Evolutionary conservation across 2,329 filamentous ascomycete genomes (phyloP).

Genomic region (Canariomyces notabilis): DNA sequence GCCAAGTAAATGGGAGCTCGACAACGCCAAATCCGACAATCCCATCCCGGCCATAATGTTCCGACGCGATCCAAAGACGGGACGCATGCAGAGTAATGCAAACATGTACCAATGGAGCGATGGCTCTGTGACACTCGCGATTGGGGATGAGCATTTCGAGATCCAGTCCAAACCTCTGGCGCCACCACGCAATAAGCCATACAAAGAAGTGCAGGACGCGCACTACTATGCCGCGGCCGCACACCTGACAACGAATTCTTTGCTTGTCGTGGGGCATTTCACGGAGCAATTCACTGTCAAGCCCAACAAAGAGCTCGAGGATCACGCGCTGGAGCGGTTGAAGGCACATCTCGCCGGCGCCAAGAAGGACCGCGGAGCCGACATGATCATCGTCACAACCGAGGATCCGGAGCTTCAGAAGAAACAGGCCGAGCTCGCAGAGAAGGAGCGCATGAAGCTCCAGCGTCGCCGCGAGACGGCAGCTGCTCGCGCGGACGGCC

Average conservation of each 20-base stretch:
- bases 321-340: conserved; percentile 65
- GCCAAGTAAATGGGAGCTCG: conserved; percentile 50
- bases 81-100: conserved; percentile 67
- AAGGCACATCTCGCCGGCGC: conserved; percentile 63
- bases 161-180: conserved; percentile 66
- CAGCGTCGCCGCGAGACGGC: conserved; percentile 64
- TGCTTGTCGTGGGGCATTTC: conserved; percentile 71
- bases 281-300: conserved; percentile 66
- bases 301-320: conserved; percentile 62
- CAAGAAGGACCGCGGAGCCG: conserved; percentile 50
- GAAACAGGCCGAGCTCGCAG: conserved; percentile 66
- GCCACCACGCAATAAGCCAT: conserved; percentile 53
- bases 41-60: conserved; percentile 64
- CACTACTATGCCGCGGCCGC: conserved; percentile 73
- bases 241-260: conserved; percentile 60
- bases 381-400: conserved; percentile 64
- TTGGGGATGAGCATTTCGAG: conserved; percentile 72
- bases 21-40: conserved; percentile 49
- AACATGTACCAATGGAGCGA: conserved; percentile 74
- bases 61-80: conserved; percentile 60
- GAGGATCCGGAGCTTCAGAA: conserved; percentile 73
- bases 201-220: conserved; percentile 63
- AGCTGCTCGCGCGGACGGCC: conserved; percentile 55
- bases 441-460: conserved; percentile 66
- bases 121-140: conserved; percentile 68